Evolutionary conservation across 495 filamentous ascomycete genomes (phyloP).

Genomic region (Hypoxylon cercidicola): DNA sequence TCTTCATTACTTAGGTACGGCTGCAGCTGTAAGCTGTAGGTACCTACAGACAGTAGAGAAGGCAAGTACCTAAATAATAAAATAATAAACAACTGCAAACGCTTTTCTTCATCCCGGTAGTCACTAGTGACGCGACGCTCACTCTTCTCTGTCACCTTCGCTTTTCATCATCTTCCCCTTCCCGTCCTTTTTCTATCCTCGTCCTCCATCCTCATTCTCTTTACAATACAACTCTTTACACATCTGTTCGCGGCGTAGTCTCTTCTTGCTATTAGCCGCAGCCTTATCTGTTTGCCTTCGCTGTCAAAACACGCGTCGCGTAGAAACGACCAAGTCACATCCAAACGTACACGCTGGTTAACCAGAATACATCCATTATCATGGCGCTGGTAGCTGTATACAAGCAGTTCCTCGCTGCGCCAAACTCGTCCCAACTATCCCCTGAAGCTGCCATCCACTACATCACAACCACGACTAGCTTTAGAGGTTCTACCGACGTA

Average conservation of each 20-base stretch:
- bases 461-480: constrained; percentile 84
- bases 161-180: constrained; percentile 6
- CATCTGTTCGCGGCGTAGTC: neutral
- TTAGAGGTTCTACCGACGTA: constrained; percentile 75
- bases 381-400: constrained; percentile 79
- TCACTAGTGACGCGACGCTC: constrained; percentile 28
- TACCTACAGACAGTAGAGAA: constrained; percentile 7
- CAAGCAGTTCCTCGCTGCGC: constrained; percentile 78
- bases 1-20: constrained; percentile 1
- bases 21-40: neutral
- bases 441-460: constrained; percentile 84
- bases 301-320: constrained; percentile 6
- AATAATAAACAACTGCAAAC: constrained; percentile 24
- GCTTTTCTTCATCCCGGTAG: constrained; percentile 23
- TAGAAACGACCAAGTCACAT: constrained; percentile 13
- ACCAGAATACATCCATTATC: constrained; percentile 28
- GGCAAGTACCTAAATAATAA: constrained; percentile 25
- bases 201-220: constrained; percentile 12
- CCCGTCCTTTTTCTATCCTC: constrained; percentile 7
- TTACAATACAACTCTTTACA: neutral
- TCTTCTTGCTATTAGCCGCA: constrained; percentile 1
- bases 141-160: constrained; percentile 5
- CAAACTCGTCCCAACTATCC: constrained; percentile 71
- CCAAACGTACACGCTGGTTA: constrained; percentile 15
- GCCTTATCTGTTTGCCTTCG: neutral